Conservation (phyloP, 805 yeast species). For the Candida oleophila region DNA sequence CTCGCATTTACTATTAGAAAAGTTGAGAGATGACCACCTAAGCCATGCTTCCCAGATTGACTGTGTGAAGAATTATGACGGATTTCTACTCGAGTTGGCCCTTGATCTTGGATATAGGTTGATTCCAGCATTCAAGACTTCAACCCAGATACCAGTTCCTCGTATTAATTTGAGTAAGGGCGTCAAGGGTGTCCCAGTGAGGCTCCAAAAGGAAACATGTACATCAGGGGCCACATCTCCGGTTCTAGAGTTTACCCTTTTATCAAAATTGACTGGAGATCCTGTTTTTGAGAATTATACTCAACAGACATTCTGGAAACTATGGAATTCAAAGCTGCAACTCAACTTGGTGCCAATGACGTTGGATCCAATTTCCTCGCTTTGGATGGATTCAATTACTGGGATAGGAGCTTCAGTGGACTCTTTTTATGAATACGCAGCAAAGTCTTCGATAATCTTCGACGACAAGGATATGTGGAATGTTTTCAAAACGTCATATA, state of each 20-base stretch:
- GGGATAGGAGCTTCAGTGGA: constrained; percentile 93
- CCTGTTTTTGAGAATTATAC: constrained; percentile 63
- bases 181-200: constrained; percentile 40
- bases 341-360: constrained; percentile 77
- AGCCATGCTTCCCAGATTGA: not conserved
- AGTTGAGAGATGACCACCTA: not conserved
- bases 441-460: constrained; percentile 73
- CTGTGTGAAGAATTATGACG: constrained; percentile 50
- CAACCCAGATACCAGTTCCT: constrained; percentile 72
- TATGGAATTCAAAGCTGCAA: constrained; percentile 67
- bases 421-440: constrained; percentile 85
- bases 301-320: constrained; percentile 57
- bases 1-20: constrained; percentile 54
- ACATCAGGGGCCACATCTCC: constrained; percentile 87
- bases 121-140: constrained; percentile 66
- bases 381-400: constrained; percentile 58
- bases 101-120: constrained; percentile 72
- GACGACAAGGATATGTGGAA: constrained; percentile 63
- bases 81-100: constrained; percentile 70
- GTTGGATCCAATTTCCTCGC: constrained; percentile 55
- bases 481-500: constrained; percentile 49
- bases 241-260: constrained; percentile 72
- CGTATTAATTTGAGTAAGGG: constrained; percentile 68
- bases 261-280: constrained; percentile 76
- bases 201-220: constrained; percentile 64